Conservation (phyloP, 2,329 filamentous ascomycete genomes). For the Cercospora sp. region DNA sequence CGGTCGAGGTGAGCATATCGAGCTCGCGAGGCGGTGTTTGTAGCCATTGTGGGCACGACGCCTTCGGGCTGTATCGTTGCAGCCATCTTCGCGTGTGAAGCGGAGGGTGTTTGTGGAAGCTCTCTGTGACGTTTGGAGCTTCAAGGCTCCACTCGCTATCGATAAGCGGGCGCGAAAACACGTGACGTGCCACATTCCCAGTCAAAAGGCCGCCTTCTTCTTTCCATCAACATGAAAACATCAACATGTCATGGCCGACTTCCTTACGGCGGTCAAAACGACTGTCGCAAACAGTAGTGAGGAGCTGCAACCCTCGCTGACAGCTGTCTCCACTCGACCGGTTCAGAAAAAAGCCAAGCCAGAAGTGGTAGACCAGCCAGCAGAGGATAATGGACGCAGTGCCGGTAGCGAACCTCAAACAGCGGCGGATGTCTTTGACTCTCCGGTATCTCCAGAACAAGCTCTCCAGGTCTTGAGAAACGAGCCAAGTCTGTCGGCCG, state of each 20-base stretch:
- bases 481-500: conserved; percentile 40
- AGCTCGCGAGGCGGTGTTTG: conserved; percentile 46
- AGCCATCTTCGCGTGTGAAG: conserved; percentile 22
- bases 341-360: conserved; percentile 2
- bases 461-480: conserved; percentile 43
- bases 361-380: neutral
- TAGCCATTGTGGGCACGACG: conserved; percentile 18
- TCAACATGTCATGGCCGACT: conserved; percentile 48
- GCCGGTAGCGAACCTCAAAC: neutral
- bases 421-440: neutral
- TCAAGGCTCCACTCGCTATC: conserved; percentile 1
- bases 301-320: conserved; percentile 11
- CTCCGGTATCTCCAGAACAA: conserved; percentile 20
- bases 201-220: neutral
- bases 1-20: conserved; percentile 76
- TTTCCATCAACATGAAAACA: conserved; percentile 22
- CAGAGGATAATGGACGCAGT: neutral
- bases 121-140: neutral
- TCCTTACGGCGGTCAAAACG: conserved; percentile 52
- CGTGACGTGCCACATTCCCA: neutral
- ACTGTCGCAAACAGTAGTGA: conserved; percentile 26
- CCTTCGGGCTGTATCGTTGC: conserved; percentile 27
- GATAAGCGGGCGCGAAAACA: conserved; percentile 11
- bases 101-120: neutral
- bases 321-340: conserved; percentile 15